Evolutionary conservation across 2,329 filamentous ascomycete genomes (phyloP).

Genomic region (Phaeosphaeriaceae sp.): DNA sequence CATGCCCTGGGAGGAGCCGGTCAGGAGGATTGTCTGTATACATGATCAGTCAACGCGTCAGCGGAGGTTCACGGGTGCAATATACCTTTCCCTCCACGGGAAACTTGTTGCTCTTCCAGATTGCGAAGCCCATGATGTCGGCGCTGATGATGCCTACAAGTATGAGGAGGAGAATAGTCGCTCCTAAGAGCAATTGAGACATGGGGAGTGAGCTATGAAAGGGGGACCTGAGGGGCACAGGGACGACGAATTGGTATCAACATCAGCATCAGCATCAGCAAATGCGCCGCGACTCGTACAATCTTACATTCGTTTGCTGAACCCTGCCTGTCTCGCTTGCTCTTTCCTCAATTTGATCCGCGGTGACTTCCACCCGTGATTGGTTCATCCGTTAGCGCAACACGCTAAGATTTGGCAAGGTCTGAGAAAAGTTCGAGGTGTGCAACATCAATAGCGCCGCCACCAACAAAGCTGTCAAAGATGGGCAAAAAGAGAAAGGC

Average conservation of each 20-base stretch:
- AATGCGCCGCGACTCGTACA: not conserved
- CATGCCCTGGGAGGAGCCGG: conserved; percentile 92
- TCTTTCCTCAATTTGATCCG: not conserved
- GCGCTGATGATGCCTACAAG: conserved; percentile 48
- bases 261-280: conserved; percentile 14
- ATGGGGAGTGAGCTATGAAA: conserved; percentile 26
- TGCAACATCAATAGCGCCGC: conserved; percentile 12
- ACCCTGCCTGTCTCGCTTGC: not conserved
- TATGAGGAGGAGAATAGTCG: conserved; percentile 41
- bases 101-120: conserved; percentile 73
- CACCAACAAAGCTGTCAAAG: conserved; percentile 6
- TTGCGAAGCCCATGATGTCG: conserved; percentile 72
- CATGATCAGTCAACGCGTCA: conserved; percentile 3
- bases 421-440: conserved; percentile 30
- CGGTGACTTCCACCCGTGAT: not conserved
- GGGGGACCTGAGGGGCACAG: conserved; percentile 15
- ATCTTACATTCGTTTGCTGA: not conserved
- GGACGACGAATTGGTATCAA: not conserved
- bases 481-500: conserved; percentile 74
- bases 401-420: conserved; percentile 35
- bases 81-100: conserved; percentile 82
- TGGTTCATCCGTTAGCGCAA: conserved; percentile 5
- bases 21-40: conserved; percentile 81
- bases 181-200: conserved; percentile 47
- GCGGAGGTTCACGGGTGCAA: not conserved